Evolutionary conservation across 1,284 basidiomycete genomes (phyloP), one percentile per base, ranked within the genome.

Genomic region (Cutaneotrichosporon cavernicola): DNA sequence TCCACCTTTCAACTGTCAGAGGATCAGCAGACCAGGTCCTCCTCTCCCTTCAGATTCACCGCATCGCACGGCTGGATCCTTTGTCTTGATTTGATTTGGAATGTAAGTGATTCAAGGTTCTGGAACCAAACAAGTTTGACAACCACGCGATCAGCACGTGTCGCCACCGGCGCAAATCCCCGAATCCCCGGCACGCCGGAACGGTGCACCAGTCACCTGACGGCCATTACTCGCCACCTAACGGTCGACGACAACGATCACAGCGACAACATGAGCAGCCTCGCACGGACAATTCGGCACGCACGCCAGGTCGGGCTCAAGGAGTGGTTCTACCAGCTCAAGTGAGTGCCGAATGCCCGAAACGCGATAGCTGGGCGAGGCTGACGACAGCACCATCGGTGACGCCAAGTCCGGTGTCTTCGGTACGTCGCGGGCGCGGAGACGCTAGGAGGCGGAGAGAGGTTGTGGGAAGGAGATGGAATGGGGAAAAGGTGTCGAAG

Each of bases 331-430:
- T 86, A 87, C 70, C 87, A 91, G 60, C 78, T 81, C 75, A 74
- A 69, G 78, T 80, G 73, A 68, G 78, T 76, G 36, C 21, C 16
- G 73, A 68, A 77, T 76, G 36, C 21, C 16, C 30, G 49, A 22
- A 26, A 32, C 30, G 13, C 31, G 43, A 21, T 53, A 30, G 50
- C 10, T 11, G 56, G 46, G 26, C 10, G 26, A 47, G 61, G 38
- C 57, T 65, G n/a, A 47, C 22, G 70, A 89, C 86, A 92, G 80
- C 61, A 92, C 94, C 77, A 95, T 95, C 67, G 89, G 91, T 59
- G 94, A 97, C 73, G 90, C 90, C 62, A 97, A 97, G 81, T 86
- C 86, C 30, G 94, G 93, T 18, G 83, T 83, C 69, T 84, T 87
- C 61, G 83, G 68, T 71, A 59, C 14, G 65, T 67, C 34, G 26